Conservation (phyloP, 2,329 filamentous ascomycete species). For the Hymenoscyphus albidus region DNA sequence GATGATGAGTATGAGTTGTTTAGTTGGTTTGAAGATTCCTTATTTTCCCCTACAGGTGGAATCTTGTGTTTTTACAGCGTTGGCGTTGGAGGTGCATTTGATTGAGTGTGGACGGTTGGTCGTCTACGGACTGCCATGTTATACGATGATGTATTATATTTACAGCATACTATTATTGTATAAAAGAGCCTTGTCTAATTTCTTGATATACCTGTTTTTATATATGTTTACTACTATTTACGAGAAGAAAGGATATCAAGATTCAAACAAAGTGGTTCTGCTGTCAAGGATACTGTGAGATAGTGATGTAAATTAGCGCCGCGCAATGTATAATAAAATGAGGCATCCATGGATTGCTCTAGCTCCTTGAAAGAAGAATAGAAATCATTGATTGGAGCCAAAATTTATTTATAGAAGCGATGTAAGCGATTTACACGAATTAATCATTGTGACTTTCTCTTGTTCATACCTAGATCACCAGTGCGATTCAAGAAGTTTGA, state of each 20-base stretch:
- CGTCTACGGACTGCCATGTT: not conserved
- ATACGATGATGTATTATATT: not conserved
- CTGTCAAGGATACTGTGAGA: too few species aligned
- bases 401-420: too few species aligned
- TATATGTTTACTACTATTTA: not conserved
- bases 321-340: too few species aligned
- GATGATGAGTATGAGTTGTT: not conserved
- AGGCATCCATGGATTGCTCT: too few species aligned
- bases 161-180: not conserved
- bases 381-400: too few species aligned
- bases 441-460: too few species aligned
- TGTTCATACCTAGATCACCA: too few species aligned
- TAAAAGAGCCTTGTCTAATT: not conserved
- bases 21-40: not conserved
- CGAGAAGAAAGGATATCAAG: not conserved
- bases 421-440: too few species aligned
- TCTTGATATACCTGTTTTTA: not conserved
- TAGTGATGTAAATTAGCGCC: too few species aligned
- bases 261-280: not conserved
- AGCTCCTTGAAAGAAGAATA: too few species aligned
- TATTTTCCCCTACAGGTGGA: too few species aligned
- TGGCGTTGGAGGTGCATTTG: not conserved
- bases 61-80: not conserved
- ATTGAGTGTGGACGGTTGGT: not conserved
- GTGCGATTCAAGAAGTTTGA: too few species aligned